Conservation (phyloP, 1,284 basidiomycete genomes). For the Ganoderma leucocontextum region DNA sequence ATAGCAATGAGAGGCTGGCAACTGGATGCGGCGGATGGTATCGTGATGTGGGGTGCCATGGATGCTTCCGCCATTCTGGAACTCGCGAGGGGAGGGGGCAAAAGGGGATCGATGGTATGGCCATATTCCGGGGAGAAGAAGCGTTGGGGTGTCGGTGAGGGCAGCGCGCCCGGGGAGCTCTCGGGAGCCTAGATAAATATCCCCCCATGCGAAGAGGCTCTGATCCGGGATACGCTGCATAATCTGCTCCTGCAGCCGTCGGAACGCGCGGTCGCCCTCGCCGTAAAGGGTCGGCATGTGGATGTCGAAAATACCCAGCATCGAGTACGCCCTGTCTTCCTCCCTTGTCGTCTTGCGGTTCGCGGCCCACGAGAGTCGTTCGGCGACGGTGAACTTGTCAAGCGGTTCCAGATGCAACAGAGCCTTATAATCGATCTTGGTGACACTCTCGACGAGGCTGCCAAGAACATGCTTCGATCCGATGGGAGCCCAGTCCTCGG, state of each 20-base stretch:
- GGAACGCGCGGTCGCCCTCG: not conserved
- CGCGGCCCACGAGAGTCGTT: constrained; percentile 8
- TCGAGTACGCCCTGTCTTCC: constrained; percentile 23
- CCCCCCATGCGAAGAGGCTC: not conserved
- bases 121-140: no score
- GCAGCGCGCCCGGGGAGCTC: no score
- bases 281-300: constrained; percentile 10
- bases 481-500: constrained; percentile 9
- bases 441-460: constrained; percentile 9
- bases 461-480: constrained; percentile 9
- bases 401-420: not conserved
- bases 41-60: no score
- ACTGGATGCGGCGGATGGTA: not conserved
- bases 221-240: not conserved
- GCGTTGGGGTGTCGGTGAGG: no score
- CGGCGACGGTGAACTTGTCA: constrained; percentile 2
- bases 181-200: not conserved
- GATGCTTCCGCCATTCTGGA: not conserved
- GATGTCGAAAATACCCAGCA: constrained; percentile 19
- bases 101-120: no score
- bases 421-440: not conserved
- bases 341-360: constrained; percentile 5
- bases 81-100: no score
- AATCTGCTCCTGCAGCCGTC: not conserved
- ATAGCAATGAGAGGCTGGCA: not conserved